Evolutionary conservation across 176 grass and related monocot genomes (phyloP).

Genomic region (Phyllostachys edulis): DNA sequence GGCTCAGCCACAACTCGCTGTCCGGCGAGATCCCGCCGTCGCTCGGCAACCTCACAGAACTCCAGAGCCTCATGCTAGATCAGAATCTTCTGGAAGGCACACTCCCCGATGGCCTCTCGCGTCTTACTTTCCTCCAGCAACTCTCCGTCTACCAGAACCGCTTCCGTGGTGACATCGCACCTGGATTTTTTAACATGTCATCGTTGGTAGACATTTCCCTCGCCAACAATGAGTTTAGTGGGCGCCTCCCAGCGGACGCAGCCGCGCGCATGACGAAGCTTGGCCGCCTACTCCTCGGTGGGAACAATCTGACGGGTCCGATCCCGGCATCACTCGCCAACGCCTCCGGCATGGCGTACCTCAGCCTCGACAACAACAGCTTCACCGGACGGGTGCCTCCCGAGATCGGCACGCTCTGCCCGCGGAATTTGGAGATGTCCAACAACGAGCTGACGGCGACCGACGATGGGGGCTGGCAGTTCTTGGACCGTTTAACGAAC

Average conservation of each 20-base stretch:
- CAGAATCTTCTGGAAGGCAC: not conserved
- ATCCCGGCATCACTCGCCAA: conserved; percentile 35
- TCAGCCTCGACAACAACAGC: conserved; percentile 35
- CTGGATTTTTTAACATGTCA: conserved; percentile 30
- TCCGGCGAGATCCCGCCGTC: not conserved
- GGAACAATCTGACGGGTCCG: not conserved
- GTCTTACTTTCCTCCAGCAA: not conserved
- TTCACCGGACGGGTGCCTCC: conserved; percentile 21
- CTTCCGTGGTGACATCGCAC: not conserved
- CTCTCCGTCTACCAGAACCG: not conserved
- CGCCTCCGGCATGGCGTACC: not conserved
- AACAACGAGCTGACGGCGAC: not conserved
- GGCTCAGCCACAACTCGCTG: not conserved
- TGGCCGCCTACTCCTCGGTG: conserved; percentile 4
- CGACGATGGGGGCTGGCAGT: not conserved
- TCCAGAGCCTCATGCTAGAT: not conserved
- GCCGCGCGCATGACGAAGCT: conserved; percentile 4
- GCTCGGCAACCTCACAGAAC: not conserved
- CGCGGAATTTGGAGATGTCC: not conserved
- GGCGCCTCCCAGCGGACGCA: conserved; percentile 10
- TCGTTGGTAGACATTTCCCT: conserved; percentile 4
- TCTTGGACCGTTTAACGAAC: conserved; percentile 33
- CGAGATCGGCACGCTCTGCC: conserved; percentile 24
- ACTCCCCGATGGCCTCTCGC: not conserved
- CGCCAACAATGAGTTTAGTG: conserved; percentile 24